Percentiles rank a stretch among this genome's conserved stretches.
These are phyloP conservation scores for Chytriomyces sp. DNA, from an alignment of 192 early-diverging fungal species.

Conservation along the genomic window DNA sequence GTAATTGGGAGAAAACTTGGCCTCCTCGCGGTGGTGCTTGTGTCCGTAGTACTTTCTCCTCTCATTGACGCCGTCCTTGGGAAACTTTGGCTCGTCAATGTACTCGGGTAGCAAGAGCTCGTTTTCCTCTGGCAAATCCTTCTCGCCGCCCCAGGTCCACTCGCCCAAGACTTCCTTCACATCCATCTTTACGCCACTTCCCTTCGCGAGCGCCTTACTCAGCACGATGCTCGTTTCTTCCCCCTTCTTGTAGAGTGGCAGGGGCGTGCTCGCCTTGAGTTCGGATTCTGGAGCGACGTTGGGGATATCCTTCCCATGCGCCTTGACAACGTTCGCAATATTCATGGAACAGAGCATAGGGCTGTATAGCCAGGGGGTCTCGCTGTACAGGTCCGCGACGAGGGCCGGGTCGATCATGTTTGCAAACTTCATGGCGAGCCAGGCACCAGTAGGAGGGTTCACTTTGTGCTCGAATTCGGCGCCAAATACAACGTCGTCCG, in stretches of 20 bases:
- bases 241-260: constrained; percentile 17
- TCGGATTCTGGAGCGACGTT: constrained; percentile 13
- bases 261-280: constrained; percentile 4
- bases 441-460: constrained; percentile 66
- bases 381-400: constrained; percentile 67
- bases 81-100: constrained; percentile 47
- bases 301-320: constrained; percentile 22
- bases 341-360: constrained; percentile 79
- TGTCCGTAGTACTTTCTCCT: constrained; percentile 59
- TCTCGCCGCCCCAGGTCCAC: constrained; percentile 48
- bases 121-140: constrained; percentile 40
- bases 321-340: constrained; percentile 56
- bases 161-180: constrained; percentile 27
- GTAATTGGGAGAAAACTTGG: constrained; percentile 63
- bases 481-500: constrained; percentile 76
- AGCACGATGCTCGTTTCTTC: neutral
- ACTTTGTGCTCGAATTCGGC: constrained; percentile 74
- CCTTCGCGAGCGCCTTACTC: neutral
- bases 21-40: constrained; percentile 45
- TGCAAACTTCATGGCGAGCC: constrained; percentile 73
- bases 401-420: constrained; percentile 78
- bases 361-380: constrained; percentile 71
- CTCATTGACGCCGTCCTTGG: constrained; percentile 43
- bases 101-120: constrained; percentile 35
- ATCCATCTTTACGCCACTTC: constrained; percentile 19